Conservation (phyloP, 2,329 filamentous ascomycete species). For the Zymoseptoria brevis region DNA sequence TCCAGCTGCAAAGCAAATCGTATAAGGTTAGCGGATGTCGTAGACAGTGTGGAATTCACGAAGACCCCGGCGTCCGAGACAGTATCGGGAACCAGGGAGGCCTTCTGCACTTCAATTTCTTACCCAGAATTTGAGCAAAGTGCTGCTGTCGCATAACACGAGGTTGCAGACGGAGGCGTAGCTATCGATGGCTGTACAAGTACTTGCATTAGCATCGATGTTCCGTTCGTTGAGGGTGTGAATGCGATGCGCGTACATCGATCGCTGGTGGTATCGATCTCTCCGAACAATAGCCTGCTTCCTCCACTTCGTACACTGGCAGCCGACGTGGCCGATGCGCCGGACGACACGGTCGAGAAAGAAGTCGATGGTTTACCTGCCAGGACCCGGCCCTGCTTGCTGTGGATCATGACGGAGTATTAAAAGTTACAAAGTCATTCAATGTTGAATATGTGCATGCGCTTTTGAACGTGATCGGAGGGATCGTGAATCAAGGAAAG, state of each 20-base stretch:
- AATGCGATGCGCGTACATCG: constrained; percentile 25
- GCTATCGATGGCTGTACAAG: constrained; percentile 34
- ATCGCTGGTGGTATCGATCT: constrained; percentile 40
- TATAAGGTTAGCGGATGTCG: no score
- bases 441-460: constrained; percentile 6
- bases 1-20: constrained; percentile 26
- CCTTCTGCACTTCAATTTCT: no score
- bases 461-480: constrained; percentile 13
- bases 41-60: no score
- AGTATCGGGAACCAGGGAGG: no score
- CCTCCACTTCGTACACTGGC: constrained; percentile 31
- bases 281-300: constrained; percentile 39
- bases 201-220: constrained; percentile 14
- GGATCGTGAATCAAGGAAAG: constrained; percentile 9
- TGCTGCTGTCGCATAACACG: constrained; percentile 41
- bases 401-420: constrained; percentile 17
- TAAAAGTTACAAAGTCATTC: constrained; percentile 16
- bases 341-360: constrained; percentile 26
- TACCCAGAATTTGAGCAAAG: constrained; percentile 41
- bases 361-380: constrained; percentile 28
- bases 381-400: constrained; percentile 24
- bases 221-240: neutral
- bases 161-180: constrained; percentile 43
- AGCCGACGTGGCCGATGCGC: constrained; percentile 28
- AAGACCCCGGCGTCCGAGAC: no score